Evolutionary conservation across 371 early-diverging fungal genomes (phyloP).

Genomic region (Coemansia sp.): DNA sequence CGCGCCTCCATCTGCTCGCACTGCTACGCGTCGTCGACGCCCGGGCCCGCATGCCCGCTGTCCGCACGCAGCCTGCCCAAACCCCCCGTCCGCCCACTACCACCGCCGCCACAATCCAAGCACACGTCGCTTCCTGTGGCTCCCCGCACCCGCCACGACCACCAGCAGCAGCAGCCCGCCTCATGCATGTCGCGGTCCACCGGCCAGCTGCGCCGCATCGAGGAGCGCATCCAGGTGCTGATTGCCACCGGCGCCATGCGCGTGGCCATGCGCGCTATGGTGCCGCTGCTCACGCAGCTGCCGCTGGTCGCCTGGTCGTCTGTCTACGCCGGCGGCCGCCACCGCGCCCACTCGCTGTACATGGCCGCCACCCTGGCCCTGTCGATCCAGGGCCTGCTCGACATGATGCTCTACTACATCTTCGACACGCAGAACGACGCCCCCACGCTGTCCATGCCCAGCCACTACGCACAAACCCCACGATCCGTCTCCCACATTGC

Average conservation of each 20-base stretch:
- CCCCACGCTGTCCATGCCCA: slow-evolving; percentile 12
- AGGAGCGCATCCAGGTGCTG: slow-evolving; percentile 34
- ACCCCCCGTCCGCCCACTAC: too few species aligned
- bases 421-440: slow-evolving; percentile 40
- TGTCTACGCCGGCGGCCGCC: slow-evolving; percentile 7
- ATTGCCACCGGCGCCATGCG: slow-evolving; percentile 39
- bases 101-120: not conserved
- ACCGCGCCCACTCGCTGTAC: slow-evolving; percentile 9
- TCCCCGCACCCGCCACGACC: not conserved
- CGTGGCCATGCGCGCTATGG: slow-evolving; percentile 39
- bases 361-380: slow-evolving; percentile 22
- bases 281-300: slow-evolving; percentile 39
- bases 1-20: not conserved
- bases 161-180: not conserved
- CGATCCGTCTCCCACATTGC: too few species aligned
- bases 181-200: not conserved
- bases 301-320: slow-evolving; percentile 43
- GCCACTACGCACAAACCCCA: too few species aligned
- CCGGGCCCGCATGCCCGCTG: not conserved
- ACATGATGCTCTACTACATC: slow-evolving; percentile 41
- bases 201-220: slow-evolving; percentile 44
- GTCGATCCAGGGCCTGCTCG: slow-evolving; percentile 34
- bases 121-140: not conserved
- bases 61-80: not conserved
- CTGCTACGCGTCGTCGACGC: not conserved